Evolutionary conservation across 2,329 filamentous ascomycete genomes (phyloP), one percentile per base, ranked within the genome.

Genomic region (Arthroderma sp.): DNA sequence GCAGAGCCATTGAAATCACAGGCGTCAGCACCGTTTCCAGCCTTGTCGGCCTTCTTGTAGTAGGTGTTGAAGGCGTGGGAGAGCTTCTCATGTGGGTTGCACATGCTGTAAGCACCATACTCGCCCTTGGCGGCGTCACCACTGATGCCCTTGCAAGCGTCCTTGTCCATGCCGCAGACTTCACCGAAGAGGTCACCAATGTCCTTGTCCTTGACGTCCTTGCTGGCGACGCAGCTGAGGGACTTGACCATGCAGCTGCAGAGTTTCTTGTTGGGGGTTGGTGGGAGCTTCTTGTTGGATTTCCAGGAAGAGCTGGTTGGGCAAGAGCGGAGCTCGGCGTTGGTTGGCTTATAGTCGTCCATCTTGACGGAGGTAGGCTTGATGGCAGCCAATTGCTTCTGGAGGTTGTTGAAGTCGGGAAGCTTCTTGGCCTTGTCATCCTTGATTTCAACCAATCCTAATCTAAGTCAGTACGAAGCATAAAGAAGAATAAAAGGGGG

Each of bases 231-330:
- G 68, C 91, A 98, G 47, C 70, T 68, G 46, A 94, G 69, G 38
- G 78, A 78, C 51, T 76, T 70, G 62, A 77, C 74, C 85, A 94
- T 94, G 77, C 91, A 98, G 47, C 72, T 64, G 74, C 91, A 98
- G 39, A 94, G 79, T 38, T 77, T 59, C 38, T 76, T 59, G 68
- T 96, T 85, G 51, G 88, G 87, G 7, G 76, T 77, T 6, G 88
- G 89, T 29, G 91, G 91, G 31, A 98, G 84, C 37, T 73, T 70
- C 30, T 50, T 45, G 49, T 74, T 72, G 43, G 85, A 83, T 89
- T 91, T 98, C 58, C 68, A 69, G 33, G 64, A 53, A 54, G 64
- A 69, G 46, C 80, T 65, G 10, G 68, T 68, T 27, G 91, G 91
- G 77, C 91, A 98, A 39, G 73, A 61, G 45, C 71, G 71, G 42